Base-by-base conservation (phyloP, 2,329 filamentous ascomycete species). In the Hirsutella thompsonii region DNA sequence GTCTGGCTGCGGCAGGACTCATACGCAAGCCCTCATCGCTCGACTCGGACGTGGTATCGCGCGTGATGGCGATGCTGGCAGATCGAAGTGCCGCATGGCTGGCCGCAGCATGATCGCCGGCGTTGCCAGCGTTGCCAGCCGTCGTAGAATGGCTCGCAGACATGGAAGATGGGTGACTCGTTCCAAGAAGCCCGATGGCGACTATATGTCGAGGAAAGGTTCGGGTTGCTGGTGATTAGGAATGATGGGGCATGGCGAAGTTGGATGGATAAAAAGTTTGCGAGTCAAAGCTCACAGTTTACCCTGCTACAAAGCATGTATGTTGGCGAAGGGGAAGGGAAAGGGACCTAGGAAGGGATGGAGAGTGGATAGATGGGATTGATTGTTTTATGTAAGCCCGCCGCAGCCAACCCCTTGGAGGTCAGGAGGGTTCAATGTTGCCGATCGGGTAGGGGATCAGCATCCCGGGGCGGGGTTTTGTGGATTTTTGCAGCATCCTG, bases 11-110 rank as follows among this genome's bases (percentile, higher is more conserved):
- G 20, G 57, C 54, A 1, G 58, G 54, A 36, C 54, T 62, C 49
- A 62, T 49, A 13, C 50, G 54, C 36, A 59, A 45, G 6, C 56
- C 56, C 37, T 62, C 59, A 41, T 62, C 60, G 46, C 58, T 60
- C 11, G 59, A 62, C 23, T 62, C 60, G 34, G 57, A 61, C 28
- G 46, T 45, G 9, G 46, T 52, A 2, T 51, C 47, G 34, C 40
- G 48, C 18, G 35, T 14, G n/a, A 23, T 18, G 19, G 23, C 40
- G 39, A 40, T 37, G 39, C 20, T 35, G 10, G 30, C 8, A 18
- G 30, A 32, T 13, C 6, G 16, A 18, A 14, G n/a, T n/a, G 34
- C 23, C 8, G 34, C 8, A 14, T 29, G 39, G 34, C 8, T 33
- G 4, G 11, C 10, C 1, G 33, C n/a, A 18, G 34, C 19, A 14